These are phyloP conservation scores for Sugiyamaella valdiviana DNA, from an alignment of 805 yeast genomes.

Conservation along the genomic window DNA sequence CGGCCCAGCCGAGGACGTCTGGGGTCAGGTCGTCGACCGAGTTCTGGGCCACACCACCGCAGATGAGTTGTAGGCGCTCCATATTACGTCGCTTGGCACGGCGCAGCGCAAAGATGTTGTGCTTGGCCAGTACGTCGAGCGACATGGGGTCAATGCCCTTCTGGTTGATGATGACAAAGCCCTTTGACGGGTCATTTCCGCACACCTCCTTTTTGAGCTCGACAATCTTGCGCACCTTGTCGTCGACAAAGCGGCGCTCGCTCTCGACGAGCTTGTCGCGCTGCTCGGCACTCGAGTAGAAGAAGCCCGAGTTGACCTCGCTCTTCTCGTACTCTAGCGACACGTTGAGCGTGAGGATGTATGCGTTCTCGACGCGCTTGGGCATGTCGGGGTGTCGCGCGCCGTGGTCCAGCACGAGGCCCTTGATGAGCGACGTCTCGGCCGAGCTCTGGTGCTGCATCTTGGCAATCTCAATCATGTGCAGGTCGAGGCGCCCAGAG, in stretches of 20 bases:
- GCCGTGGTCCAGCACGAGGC: slow-evolving; percentile 94
- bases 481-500: slow-evolving; percentile 61
- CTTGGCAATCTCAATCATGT: slow-evolving; percentile 97
- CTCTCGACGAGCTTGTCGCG: slow-evolving; percentile 89
- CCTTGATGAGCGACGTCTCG: slow-evolving; percentile 76
- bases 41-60: slow-evolving; percentile 97
- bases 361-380: slow-evolving; percentile 72
- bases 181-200: slow-evolving; percentile 60
- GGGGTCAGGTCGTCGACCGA: slow-evolving; percentile 89
- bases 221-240: slow-evolving; percentile 81
- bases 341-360: slow-evolving; percentile 82
- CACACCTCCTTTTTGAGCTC: slow-evolving; percentile 92
- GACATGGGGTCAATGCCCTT: slow-evolving; percentile 99
- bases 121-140: slow-evolving; percentile 84
- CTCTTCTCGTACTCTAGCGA: slow-evolving; percentile 95
- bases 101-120: slow-evolving; percentile 88
- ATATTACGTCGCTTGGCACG: slow-evolving; percentile 98
- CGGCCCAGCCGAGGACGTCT: slow-evolving; percentile 77
- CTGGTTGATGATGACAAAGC: slow-evolving; percentile 93
- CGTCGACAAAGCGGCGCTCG: slow-evolving; percentile 92
- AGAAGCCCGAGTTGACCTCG: slow-evolving; percentile 94
- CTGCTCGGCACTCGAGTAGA: slow-evolving; percentile 91
- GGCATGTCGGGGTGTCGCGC: slow-evolving; percentile 99
- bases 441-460: slow-evolving; percentile 90
- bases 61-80: slow-evolving; percentile 94